Base-by-base conservation (phyloP, 495 filamentous ascomycete species). In the Daldinia concentrica region DNA sequence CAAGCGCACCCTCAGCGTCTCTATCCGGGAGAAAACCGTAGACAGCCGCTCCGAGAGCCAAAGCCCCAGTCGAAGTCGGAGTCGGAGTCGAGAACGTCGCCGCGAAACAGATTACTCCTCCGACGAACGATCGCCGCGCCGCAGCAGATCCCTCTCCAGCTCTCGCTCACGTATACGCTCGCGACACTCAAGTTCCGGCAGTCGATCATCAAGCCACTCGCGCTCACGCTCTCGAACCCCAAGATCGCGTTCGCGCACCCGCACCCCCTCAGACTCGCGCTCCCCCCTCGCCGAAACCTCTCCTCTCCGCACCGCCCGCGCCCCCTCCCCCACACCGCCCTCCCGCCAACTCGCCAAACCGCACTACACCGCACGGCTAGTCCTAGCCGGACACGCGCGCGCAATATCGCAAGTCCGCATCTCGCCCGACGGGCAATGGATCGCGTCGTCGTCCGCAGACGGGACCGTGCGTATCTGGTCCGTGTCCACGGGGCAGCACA, bases 401-500 rank as follows among this genome's bases (percentile, higher is more conserved):
- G 92, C 90, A 59, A 88, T 99, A 12, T 89, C 94, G n/a, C 87
- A 91, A 22, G 94, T 97, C 27, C 90, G 91, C 74, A 95, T 97
- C 80, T 97, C 93, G 2, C 95, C 94, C 11, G 91, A 96, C 81
- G 92, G 93, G 14, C 85, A 85, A 41, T 94, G 91, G 90, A 92
- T 99, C 71, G 95, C 95, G 4, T 96, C 92, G 69, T 90, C 89
- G 62, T 94, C 95, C 24, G 93, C 95, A 62, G 95, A 99, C 76
- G 90, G 87, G 36, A 93, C 91, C 6, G 87, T 94, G 69, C 97
- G 94, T 79, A 89, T 99, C 55, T 98, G 95, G 95, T 89, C 95
- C 70, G 90, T 92, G 0, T 67, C 78, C 8, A 93, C 91, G 3
- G 95, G 94, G 37, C 86, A 86, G 74, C 88, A 92, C 72, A 85